A percentile compares a stretch with the other conserved stretches of the same genome.
Conservation (phyloP, 768 basidiomycete genomes). For the Coprinellus micaceus region DNA sequence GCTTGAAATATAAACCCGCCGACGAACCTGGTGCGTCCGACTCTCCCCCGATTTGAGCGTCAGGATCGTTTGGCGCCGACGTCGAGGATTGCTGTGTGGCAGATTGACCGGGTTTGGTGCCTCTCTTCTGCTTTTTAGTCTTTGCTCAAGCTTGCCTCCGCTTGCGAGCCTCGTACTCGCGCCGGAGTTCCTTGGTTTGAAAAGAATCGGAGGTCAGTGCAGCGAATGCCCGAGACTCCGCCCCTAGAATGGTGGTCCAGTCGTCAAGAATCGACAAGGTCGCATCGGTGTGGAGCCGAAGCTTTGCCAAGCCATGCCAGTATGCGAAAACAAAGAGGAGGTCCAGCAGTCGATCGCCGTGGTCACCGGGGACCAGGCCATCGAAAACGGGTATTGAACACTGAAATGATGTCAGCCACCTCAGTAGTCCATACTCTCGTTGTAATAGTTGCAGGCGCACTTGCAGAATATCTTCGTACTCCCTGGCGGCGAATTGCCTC, state of each 20-base stretch:
- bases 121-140: neutral
- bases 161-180: conserved; percentile 31
- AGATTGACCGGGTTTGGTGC: too few relatives aligned
- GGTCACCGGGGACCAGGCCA: conserved; percentile 25
- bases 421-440: conserved; percentile 13
- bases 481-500: conserved; percentile 30
- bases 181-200: conserved; percentile 33
- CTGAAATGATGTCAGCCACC: conserved; percentile 13
- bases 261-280: conserved; percentile 23
- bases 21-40: too few relatives aligned
- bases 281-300: conserved; percentile 26
- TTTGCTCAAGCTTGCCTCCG: conserved; percentile 10
- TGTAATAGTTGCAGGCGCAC: conserved; percentile 17
- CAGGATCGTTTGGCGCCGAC: neutral
- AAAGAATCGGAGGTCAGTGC: conserved; percentile 21
- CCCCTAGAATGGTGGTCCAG: conserved; percentile 25
- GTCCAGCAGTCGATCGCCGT: conserved; percentile 17
- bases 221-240: conserved; percentile 28
- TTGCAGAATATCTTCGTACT: conserved; percentile 39
- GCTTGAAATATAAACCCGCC: neutral
- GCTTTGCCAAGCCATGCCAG: conserved; percentile 34
- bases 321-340: conserved; percentile 25
- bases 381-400: conserved; percentile 35
- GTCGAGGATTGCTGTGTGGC: too few relatives aligned
- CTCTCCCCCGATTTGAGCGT: neutral